Evolutionary conservation across 345 rosid genomes (phyloP), one percentile per base, ranked within the genome.

Genomic region (Trapa incisa): DNA sequence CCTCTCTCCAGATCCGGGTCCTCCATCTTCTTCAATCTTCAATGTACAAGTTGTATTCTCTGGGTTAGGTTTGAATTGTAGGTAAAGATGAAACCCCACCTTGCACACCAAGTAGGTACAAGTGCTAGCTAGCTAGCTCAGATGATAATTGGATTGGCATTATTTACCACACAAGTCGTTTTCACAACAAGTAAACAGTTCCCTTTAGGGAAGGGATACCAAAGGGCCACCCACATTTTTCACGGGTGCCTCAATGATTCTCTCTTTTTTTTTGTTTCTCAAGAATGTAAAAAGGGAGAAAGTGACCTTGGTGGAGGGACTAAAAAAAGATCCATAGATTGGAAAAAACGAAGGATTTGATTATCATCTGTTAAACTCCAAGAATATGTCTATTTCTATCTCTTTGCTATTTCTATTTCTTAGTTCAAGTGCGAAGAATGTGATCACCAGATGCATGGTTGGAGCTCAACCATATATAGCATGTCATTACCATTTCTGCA

Each of bases 121-220:
- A 41, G 43, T 41, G 43, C 43, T 41, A 47, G 53, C 29, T 22
- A 22, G 29, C 53, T 47, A 47, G 53, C 53, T 11, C 14, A 47
- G 53, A 47, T 47, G 53, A 15, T 15, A 11, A 29, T 22, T 33
- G 61, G 36, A 37, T 57, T 57, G 61, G 36, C 61, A 57, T 32
- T n/a, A 29, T 32, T 58, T 35, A 58, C 63, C 63, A 58, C 63
- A 58, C 63, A 58, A 58, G 38, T 58, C 63, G 12, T 58, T 58
- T 32, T 58, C 63, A 9, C 63, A 58, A 58, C 63, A 58, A 58
- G 15, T 58, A 58, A 58, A 11, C 32, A 58, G 63, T 58, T 32
- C 8, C 8, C 63, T 33, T 58, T 32, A 33, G 37, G 37, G 35
- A 58, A 58, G 38, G 12, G 37, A 61, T 6, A 0, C 10, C 12